These are phyloP conservation scores for Fraxinus xanthoxyloides DNA, from an alignment of 305 asterid genomes.

Conservation along the genomic window DNA sequence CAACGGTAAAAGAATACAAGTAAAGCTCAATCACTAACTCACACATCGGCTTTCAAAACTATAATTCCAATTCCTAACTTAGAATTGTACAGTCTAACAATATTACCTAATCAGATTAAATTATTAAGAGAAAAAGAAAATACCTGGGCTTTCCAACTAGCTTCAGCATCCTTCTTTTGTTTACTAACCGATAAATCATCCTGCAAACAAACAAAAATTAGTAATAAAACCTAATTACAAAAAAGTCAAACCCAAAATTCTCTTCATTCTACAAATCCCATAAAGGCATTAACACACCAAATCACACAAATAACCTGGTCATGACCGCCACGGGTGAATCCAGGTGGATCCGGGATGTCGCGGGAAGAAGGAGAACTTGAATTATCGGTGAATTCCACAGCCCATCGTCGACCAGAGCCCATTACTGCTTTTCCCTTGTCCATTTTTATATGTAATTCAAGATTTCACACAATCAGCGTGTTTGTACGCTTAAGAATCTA, in stretches of 20 bases:
- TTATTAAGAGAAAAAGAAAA: background rate
- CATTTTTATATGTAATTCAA: conserved; percentile 30
- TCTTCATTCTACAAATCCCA: background rate
- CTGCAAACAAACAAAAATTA: conserved; percentile 27
- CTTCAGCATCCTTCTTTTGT: conserved; percentile 94
- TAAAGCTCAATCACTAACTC: background rate
- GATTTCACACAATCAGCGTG: background rate
- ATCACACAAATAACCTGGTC: conserved; percentile 53
- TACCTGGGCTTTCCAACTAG: conserved; percentile 88
- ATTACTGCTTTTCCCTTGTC: conserved; percentile 80
- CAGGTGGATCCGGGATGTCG: conserved; percentile 80
- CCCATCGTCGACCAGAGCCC: conserved; percentile 92
- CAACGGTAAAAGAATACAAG: background rate
- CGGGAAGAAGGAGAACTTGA: conserved; percentile 74
- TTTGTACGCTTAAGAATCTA: background rate
- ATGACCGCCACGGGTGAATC: conserved; percentile 70
- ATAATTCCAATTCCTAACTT: background rate
- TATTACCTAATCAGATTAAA: background rate
- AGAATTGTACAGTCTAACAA: background rate
- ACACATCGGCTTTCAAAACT: background rate
- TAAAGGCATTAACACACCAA: background rate
- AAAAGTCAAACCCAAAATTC: background rate
- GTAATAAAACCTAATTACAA: background rate
- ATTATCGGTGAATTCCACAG: conserved; percentile 77
- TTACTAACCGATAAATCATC: conserved; percentile 76